These are phyloP conservation scores for Sechiopsis laciniata DNA, from an alignment of 306 rosid species.

Conservation along the genomic window DNA sequence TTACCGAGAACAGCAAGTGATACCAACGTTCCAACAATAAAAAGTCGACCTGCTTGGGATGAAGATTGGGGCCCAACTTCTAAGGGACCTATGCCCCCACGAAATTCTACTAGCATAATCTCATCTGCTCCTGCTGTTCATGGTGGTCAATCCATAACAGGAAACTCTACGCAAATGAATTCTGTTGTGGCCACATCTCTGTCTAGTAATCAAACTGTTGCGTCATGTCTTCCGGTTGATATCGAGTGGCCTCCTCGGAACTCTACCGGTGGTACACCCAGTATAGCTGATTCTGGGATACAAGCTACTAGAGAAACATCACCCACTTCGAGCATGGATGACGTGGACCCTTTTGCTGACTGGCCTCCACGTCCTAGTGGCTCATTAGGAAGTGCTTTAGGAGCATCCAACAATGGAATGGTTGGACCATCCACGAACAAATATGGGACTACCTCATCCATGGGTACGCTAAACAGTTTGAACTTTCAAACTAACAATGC, in stretches of 20 bases:
- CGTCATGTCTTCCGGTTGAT: slow-evolving; percentile 73
- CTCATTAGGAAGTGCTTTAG: slow-evolving; percentile 41
- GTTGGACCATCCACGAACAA: slow-evolving; percentile 38
- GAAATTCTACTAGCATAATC: slow-evolving; percentile 30
- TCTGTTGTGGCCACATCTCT: slow-evolving; percentile 31
- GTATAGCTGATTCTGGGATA: slow-evolving; percentile 48
- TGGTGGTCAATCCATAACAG: slow-evolving; percentile 37
- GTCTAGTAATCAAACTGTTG: slow-evolving; percentile 48
- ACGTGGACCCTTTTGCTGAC: slow-evolving; percentile 77
- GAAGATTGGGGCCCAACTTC: slow-evolving; percentile 76
- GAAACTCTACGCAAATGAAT: slow-evolving; percentile 36
- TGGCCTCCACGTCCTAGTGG: slow-evolving; percentile 89
- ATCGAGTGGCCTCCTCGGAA: slow-evolving; percentile 88
- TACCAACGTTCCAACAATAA: slow-evolving; percentile 37
- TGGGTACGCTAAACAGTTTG: slow-evolving; percentile 47
- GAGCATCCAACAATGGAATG: slow-evolving; percentile 51
- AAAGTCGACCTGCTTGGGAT: slow-evolving; percentile 69
- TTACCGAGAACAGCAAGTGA: slow-evolving; percentile 35
- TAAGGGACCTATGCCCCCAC: slow-evolving; percentile 36
- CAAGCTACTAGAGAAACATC: slow-evolving; percentile 44
- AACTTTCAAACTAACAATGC: slow-evolving; percentile 37
- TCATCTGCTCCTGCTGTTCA: slow-evolving; percentile 32
- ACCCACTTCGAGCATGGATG: slow-evolving; percentile 51
- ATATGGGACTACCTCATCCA: slow-evolving; percentile 41
- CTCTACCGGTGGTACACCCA: slow-evolving; percentile 38